Percentiles rank a stretch among this genome's conserved stretches.
Evolutionary conservation across 352 stramenopile genomes (phyloP).

Genomic region (Phytophthora pinifolia): DNA sequence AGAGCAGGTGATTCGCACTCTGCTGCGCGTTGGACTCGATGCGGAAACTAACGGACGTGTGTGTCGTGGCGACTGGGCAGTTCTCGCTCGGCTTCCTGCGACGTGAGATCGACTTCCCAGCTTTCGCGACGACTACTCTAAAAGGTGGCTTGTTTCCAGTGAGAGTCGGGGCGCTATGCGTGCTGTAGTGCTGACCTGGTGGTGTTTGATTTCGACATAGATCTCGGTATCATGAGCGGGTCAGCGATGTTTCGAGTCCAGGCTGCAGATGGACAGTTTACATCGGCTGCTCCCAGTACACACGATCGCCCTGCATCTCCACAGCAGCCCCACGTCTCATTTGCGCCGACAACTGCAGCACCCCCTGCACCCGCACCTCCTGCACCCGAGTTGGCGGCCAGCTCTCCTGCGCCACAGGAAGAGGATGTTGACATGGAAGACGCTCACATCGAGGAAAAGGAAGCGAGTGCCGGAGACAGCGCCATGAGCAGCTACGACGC

Average conservation of each 20-base stretch:
- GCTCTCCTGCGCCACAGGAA: not conserved
- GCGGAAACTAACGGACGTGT: constrained; percentile 8
- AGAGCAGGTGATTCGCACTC: constrained; percentile 29
- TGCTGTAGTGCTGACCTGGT: constrained; percentile 2
- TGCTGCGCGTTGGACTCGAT: not conserved
- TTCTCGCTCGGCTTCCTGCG: constrained; percentile 84
- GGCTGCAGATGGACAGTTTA: constrained; percentile 9
- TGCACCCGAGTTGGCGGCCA: not conserved
- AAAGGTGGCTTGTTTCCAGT: constrained; percentile 41
- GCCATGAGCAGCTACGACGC: constrained; percentile 56
- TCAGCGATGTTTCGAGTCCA: constrained; percentile 87
- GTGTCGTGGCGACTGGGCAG: constrained; percentile 19
- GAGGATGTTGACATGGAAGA: constrained; percentile 64
- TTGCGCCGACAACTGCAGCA: constrained; percentile 8
- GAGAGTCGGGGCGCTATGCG: not conserved
- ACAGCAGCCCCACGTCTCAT: constrained; percentile 20
- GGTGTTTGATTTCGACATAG: constrained; percentile 24
- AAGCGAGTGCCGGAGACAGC: not conserved
- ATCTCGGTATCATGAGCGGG: constrained; percentile 76
- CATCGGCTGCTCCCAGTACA: constrained; percentile 1
- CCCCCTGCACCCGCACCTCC: not conserved
- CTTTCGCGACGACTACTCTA: constrained; percentile 63
- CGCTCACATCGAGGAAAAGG: constrained; percentile 1
- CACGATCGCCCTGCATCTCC: not conserved
- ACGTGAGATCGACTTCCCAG: constrained; percentile 51